Evolutionary conservation across 169 alveolate species (phyloP).

Genomic region (Plasmodium vivax): DNA sequence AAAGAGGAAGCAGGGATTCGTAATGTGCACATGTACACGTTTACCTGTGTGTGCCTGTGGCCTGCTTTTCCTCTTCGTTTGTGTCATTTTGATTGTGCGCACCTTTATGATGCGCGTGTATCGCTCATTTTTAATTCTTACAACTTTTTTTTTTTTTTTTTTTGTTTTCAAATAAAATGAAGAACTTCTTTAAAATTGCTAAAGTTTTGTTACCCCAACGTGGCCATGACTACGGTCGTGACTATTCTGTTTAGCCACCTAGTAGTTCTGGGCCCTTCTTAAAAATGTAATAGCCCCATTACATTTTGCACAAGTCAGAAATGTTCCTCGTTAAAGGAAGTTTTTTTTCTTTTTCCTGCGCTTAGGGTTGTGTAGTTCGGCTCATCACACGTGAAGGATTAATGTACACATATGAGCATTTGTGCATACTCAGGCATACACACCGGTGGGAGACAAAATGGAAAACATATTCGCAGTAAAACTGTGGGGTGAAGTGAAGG

Average conservation of each 20-base stretch:
- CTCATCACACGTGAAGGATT: not conserved
- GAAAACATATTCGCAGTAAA: not conserved
- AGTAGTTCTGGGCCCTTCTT: not conserved
- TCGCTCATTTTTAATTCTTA: slow-evolving; percentile 1
- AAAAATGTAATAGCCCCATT: not conserved
- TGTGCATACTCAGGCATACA: slow-evolving; percentile 2
- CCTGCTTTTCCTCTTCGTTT: not conserved
- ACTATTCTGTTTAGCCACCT: not conserved
- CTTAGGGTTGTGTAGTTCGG: not conserved
- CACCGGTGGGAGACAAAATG: not conserved
- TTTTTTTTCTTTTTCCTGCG: not conserved
- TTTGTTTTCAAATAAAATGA: not conserved
- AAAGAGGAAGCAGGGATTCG: not conserved
- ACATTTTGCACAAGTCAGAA: not conserved
- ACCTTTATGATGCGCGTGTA: not conserved
- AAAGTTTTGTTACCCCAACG: slow-evolving; percentile 3
- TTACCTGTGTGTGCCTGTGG: not conserved
- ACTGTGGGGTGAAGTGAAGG: not conserved
- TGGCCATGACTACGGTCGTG: not conserved
- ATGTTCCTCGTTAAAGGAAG: not conserved
- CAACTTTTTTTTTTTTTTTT: slow-evolving; percentile 9
- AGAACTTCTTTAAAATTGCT: not conserved
- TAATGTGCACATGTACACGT: not conserved
- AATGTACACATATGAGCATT: not conserved
- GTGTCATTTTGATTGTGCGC: not conserved